phyloP scores from a whole-genome alignment of 1,284 basidiomycete species.

The Pseudozyma sp. region DNA sequence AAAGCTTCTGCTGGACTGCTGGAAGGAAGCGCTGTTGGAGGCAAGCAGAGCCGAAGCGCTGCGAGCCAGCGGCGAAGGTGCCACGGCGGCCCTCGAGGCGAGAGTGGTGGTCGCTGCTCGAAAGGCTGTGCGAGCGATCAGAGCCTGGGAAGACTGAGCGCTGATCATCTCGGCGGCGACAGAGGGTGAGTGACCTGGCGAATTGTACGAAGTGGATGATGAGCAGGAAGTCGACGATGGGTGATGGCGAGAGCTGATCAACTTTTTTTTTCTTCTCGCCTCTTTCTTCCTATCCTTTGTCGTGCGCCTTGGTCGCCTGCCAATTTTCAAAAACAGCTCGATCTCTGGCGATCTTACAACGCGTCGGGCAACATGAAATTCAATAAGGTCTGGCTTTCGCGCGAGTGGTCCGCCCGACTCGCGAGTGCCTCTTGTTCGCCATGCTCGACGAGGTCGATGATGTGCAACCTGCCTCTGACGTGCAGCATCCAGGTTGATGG shows the following conservation, averaged over 20 bases:
- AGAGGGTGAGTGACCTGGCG: neutral
- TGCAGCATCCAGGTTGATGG: too few relatives aligned
- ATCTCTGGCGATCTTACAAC: neutral
- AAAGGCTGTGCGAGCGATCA: constrained; percentile 30
- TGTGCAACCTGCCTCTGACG: too few relatives aligned
- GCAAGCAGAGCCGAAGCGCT: constrained; percentile 8
- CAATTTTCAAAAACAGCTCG: neutral
- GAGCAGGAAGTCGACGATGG: neutral
- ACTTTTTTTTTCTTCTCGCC: constrained; percentile 2
- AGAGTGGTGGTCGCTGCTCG: constrained; percentile 6
- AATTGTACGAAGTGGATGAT: too few relatives aligned
- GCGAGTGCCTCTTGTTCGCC: too few relatives aligned
- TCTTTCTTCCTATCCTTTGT: neutral
- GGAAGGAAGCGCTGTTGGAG: constrained; percentile 4
- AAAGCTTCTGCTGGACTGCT: constrained; percentile 17
- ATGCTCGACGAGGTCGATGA: too few relatives aligned
- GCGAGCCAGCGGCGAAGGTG: constrained; percentile 5
- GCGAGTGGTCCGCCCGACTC: too few relatives aligned
- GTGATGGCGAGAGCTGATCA: neutral
- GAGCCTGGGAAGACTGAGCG: constrained; percentile 20
- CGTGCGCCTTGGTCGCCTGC: neutral
- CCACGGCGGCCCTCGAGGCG: neutral
- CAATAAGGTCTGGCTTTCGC: too few relatives aligned
- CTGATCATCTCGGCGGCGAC: constrained; percentile 24
- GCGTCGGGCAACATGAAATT: too few relatives aligned